Evolutionary conservation across 208 protist species (phyloP).

Genomic region (Zelonia costaricensis): DNA sequence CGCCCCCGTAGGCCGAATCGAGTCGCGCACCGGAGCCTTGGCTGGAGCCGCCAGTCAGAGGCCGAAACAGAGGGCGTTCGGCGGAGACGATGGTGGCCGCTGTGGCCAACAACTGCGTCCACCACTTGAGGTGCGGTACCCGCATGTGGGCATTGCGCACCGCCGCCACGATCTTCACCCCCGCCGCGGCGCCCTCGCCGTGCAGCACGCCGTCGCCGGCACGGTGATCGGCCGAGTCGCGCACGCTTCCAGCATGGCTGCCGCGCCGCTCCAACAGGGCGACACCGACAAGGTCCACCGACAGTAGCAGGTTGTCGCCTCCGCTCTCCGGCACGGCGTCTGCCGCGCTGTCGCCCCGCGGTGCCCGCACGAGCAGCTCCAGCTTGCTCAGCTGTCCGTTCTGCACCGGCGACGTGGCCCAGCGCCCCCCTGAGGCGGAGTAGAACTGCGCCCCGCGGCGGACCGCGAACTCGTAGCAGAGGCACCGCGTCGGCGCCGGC

Average conservation of each 20-base stretch:
- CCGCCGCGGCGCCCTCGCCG: background rate
- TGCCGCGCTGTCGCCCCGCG: background rate
- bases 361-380: conserved; percentile 8
- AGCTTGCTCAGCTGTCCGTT: conserved; percentile 19
- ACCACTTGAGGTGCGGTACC: conserved; percentile 28
- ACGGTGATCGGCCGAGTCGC: no score
- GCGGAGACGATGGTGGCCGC: no score
- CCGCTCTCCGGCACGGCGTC: background rate
- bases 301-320: conserved; percentile 9
- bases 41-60: background rate
- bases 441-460: conserved; percentile 25
- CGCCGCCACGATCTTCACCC: conserved; percentile 4
- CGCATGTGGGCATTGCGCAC: conserved; percentile 9
- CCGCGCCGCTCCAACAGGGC: background rate
- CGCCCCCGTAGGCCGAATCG: no score
- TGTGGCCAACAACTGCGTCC: conserved; percentile 14
- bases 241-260: no score
- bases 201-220: background rate
- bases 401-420: conserved; percentile 17
- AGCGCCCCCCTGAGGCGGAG: conserved; percentile 18
- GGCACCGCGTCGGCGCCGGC: background rate
- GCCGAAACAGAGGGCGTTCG: background rate
- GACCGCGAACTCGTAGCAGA: conserved; percentile 16
- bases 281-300: conserved; percentile 4
- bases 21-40: background rate